Evolutionary conservation across 192 early-diverging fungal species (phyloP), one percentile per base, ranked within the genome.

Genomic region (Entomortierella lignicola): DNA sequence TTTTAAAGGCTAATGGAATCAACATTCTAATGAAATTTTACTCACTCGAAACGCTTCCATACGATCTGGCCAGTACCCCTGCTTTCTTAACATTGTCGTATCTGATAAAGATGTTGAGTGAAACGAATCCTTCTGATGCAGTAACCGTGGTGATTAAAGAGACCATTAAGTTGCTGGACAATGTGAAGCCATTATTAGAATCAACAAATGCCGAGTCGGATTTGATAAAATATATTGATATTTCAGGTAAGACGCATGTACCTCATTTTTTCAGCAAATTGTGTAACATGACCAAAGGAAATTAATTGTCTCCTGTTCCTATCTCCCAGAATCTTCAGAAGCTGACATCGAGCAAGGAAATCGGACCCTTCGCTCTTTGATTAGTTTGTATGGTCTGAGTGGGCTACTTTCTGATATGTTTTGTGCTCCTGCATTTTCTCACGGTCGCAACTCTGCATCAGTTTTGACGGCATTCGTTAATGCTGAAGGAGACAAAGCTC

Each of bases 371-470:
- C 82, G 87, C 5, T 31, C 88, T 0, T 67, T 94, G 60, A 85
- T 92, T 32, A 83, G 80, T 21, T 66, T 95, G 13, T 83, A 92
- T 41, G 88, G 88, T 5, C 81, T 89, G 54, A 81, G 90, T 55
- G 85, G 87, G 27, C 66, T 96, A 26, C 65, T 92, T 15, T 86
- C 91, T 5, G 92, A 94, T 67, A 84, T 93, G 30, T 95, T 87
- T 79, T 90, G 82, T 55, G 84, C 89, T 0, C 87, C 92, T 13
- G 59, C 83, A 25, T 83, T 91, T 55, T 89, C 91, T 0, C 92
- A 93, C 67, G 84, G 84, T 12, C 87, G 88, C 50, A 90, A 86
- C 66, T 86, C 87, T 47, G 69, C 79, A 4, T 81, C 91, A 18
- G 74, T 93, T 2, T 75, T 92, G 0, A 71, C 86, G 8, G 88